Percentiles rank a stretch among this genome's conserved stretches.
Evolutionary conservation across 352 stramenopile species (phyloP).

Genomic region (Globisporangium megalacanthum): DNA sequence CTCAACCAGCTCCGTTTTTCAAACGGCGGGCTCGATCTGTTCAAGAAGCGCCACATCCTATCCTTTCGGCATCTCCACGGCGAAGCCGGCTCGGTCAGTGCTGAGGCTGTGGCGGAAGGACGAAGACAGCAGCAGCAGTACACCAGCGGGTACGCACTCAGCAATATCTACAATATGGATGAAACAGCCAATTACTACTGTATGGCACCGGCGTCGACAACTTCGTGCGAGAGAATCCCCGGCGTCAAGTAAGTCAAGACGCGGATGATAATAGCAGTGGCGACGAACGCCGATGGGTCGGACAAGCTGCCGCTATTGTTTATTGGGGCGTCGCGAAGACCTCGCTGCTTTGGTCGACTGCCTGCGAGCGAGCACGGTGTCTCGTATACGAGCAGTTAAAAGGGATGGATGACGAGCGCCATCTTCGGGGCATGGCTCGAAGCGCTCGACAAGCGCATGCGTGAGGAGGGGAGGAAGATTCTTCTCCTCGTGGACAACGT

Average conservation of each 20-base stretch:
- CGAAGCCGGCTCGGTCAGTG: too few species aligned
- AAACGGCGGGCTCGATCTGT: too few species aligned
- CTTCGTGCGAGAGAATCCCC: neutral
- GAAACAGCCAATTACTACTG: too few species aligned
- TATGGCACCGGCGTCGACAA: neutral
- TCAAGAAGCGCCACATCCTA: too few species aligned
- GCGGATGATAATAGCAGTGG: conserved; percentile 19
- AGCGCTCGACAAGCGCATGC: conserved; percentile 19
- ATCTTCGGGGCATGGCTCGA: conserved; percentile 31
- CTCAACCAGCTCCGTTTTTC: too few species aligned
- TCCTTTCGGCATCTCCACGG: too few species aligned
- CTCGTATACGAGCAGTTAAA: conserved; percentile 24
- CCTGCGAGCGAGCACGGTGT: conserved; percentile 11
- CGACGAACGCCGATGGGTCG: conserved; percentile 28
- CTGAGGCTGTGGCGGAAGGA: too few species aligned
- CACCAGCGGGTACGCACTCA: too few species aligned
- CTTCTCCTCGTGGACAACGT: conserved; percentile 8
- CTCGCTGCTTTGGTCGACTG: conserved; percentile 17
- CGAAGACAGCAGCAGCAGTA: too few species aligned
- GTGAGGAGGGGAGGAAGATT: conserved; percentile 15
- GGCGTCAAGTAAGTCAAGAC: conserved; percentile 17
- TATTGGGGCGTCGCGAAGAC: conserved; percentile 28
- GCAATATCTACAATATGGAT: too few species aligned
- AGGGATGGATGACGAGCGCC: conserved; percentile 25
- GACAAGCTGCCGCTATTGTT: conserved; percentile 28